phyloP scores from a whole-genome alignment of 2,329 filamentous ascomycete species.

The Cordyceps cicadae region DNA sequence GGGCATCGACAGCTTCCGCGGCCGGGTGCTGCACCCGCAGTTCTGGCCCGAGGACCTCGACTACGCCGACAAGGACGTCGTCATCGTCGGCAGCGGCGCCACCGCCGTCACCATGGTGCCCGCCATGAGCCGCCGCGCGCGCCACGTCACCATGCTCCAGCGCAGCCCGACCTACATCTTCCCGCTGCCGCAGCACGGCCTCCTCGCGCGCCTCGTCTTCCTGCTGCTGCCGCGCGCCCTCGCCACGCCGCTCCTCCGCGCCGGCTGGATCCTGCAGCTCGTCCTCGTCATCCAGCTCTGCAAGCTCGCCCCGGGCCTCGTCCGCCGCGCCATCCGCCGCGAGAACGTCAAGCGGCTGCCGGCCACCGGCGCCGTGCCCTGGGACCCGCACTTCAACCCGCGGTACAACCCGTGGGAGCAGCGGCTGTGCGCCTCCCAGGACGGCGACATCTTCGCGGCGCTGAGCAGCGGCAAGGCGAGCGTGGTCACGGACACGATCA shows the following conservation, averaged over 20 bases:
- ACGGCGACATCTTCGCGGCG: constrained; percentile 38
- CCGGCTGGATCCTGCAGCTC: constrained; percentile 35
- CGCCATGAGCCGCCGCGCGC: constrained; percentile 35
- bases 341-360: constrained; percentile 40
- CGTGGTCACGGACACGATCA: constrained; percentile 39
- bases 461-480: constrained; percentile 30
- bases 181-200: background rate
- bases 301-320: constrained; percentile 36
- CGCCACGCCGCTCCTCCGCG: too few relatives aligned
- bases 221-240: constrained; percentile 35
- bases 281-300: constrained; percentile 38
- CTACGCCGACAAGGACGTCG: constrained; percentile 54
- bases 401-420: constrained; percentile 58
- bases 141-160: too few relatives aligned
- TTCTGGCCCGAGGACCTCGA: constrained; percentile 64
- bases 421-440: constrained; percentile 50
- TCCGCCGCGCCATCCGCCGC: constrained; percentile 34
- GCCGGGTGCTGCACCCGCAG: constrained; percentile 55
- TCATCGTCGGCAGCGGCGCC: constrained; percentile 60
- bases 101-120: constrained; percentile 61
- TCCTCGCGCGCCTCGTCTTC: constrained; percentile 36
- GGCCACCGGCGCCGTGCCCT: constrained; percentile 29
- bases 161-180: too few relatives aligned
- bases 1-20: constrained; percentile 30
- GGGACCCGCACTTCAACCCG: constrained; percentile 48